phyloP scores from a whole-genome alignment of 192 early-diverging fungal species.

The Rhizophlyctis rosea region DNA sequence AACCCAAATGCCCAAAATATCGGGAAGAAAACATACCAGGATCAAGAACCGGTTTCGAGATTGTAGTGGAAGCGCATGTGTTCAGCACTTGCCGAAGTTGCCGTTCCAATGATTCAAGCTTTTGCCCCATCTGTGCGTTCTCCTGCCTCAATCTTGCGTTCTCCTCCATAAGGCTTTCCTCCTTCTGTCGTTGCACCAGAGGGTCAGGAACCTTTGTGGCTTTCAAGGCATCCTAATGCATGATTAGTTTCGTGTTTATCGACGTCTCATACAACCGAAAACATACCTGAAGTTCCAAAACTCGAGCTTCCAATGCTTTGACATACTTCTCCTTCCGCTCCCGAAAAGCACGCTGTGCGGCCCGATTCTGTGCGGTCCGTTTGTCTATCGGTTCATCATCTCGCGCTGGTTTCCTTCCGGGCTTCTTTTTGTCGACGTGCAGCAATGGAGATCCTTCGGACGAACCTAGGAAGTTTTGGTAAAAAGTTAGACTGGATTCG shows the following conservation, averaged over 20 bases:
- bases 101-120: background rate
- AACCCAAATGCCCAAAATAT: too few relatives aligned
- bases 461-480: too few relatives aligned
- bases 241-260: too few relatives aligned
- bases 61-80: background rate
- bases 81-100: background rate
- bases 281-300: constrained; percentile 13
- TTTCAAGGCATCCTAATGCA: too few relatives aligned
- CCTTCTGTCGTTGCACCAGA: background rate
- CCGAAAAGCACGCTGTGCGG: constrained; percentile 41
- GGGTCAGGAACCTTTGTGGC: background rate
- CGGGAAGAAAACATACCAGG: too few relatives aligned
- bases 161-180: background rate
- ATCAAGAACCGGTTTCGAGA: background rate
- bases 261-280: too few relatives aligned
- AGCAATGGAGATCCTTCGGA: too few relatives aligned
- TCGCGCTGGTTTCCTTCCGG: constrained; percentile 36
- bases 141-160: background rate
- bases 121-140: background rate
- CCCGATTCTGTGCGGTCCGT: constrained; percentile 46
- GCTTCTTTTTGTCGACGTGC: constrained; percentile 42
- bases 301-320: constrained; percentile 25
- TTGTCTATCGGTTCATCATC: constrained; percentile 14
- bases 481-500: too few relatives aligned
- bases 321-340: constrained; percentile 47